Base-by-base conservation (phyloP, 768 basidiomycete genomes). In the Amanita thiersii region DNA sequence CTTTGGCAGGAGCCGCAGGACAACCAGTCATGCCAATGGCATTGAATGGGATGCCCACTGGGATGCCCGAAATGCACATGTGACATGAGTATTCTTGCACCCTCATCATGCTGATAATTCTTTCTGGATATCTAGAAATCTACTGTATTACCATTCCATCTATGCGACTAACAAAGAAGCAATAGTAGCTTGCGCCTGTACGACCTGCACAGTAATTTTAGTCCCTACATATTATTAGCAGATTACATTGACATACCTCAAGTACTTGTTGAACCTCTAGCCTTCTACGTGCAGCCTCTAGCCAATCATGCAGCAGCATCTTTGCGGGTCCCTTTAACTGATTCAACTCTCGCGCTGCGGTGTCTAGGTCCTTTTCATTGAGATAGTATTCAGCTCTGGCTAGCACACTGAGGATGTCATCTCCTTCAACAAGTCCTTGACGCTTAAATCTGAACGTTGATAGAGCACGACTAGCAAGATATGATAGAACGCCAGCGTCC, bases 211-310 rank as follows among this genome's bases (percentile, higher is more conserved):
- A 39, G 28, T 21, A 14, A 8, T 48, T 38, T 47, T 47, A 47
- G 49, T 44, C 9, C 24, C 25, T 37, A 17, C 14, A 26, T 24
- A 7, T 14, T 23, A 40, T 6, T 37, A 15, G 37, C 23, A 40
- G 40, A 18, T 32, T 26, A 30, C 31, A 32, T 35, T 15, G 14
- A 49, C 64, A 51, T 51, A 88, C 89, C 69, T 93, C 85, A 50
- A 99, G 60, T 30, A 91, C 88, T 60, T 97, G 94, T 58, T 87
- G 72, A 23, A 96, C 91, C 63, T 96, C 90, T 47, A 99, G 60
- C 57, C 92, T 73, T 55, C 75, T 70, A 49, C 94, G 70, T 7
- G 91, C 92, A 52, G 89, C 91, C 51, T 81, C 79, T 29, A 99
- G 65, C 96, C 94, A 99, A 62, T 98, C 94, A 25, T 70, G 64